Base-by-base conservation (phyloP, 176 grass and related monocot species). In the Sorghum bicolor region DNA sequence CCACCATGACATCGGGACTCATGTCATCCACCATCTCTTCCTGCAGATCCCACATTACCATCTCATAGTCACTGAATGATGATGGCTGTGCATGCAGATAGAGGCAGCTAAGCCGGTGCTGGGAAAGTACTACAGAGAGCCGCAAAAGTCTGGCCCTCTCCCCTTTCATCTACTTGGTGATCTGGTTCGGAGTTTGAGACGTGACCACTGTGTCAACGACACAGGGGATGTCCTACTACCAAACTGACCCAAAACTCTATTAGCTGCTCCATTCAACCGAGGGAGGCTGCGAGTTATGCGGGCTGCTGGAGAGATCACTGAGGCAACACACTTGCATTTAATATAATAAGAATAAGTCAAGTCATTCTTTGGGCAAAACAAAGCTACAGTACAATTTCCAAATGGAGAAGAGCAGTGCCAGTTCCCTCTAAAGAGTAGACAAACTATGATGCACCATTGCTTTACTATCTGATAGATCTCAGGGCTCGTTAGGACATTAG, bases 1-100 rank as follows among this genome's bases (percentile, higher is more conserved):
- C 37, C 95, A 97, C 78, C 95, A 97, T 84, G 95, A 97, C 78
- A 97, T 97, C 38, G 95, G 95, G 43, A 97, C 41, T 94, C 94
- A 97, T 86, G 92, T 94, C 75, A 92, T 97, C 41, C 94, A 97
- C 74, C 94, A 97, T 64, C 90, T 97, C 75, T 97, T 94, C 79
- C 94, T 90, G 0, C 92, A 97, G 85, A 97, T 97, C 52, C 94
- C 94, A 16, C 94, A 94, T 83, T 97, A 97, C 81, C 68, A 91
- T 91, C 88, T 97, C 66, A 64, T 97, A 15, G 94, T 48, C 45
- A 48, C 48, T 52, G 5, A 19, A 20, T 20, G 15, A 52, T 20
- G 17, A 52, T 52, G 8, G 45, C 15, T 48, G 3, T 50, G 72
- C 76, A 81, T 79, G 62, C 92, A 97, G 94, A 94, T 92, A 0